Conservation (phyloP, 1,284 basidiomycete genomes). For the Sutorius eximius region DNA sequence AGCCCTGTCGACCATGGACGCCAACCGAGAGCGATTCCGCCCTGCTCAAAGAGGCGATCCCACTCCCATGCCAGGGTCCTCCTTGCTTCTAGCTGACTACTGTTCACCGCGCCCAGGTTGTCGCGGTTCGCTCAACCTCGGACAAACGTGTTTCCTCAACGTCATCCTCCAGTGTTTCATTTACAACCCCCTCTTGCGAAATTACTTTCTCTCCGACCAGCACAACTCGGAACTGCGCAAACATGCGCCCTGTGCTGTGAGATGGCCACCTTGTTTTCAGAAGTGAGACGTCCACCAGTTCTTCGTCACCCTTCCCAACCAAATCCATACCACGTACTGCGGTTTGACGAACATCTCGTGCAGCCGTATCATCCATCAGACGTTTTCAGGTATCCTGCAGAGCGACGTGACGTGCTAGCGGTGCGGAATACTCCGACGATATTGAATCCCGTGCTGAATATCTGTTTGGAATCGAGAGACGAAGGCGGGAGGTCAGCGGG, state of each 20-base stretch:
- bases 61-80: slow-evolving; percentile 59
- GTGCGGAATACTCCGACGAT: slow-evolving; percentile 76
- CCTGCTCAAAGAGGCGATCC: slow-evolving; percentile 36
- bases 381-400: slow-evolving; percentile 86
- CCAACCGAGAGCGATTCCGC: slow-evolving; percentile 39
- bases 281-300: slow-evolving; percentile 92
- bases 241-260: slow-evolving; percentile 87
- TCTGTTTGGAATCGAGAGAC: slow-evolving; percentile 82
- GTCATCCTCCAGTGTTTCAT: slow-evolving; percentile 89
- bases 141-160: slow-evolving; percentile 94
- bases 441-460: slow-evolving; percentile 87
- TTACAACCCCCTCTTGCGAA: slow-evolving; percentile 88
- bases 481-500: slow-evolving; percentile 44
- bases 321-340: slow-evolving; percentile 79
- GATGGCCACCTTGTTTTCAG: slow-evolving; percentile 89
- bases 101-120: slow-evolving; percentile 50
- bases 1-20: slow-evolving; percentile 47
- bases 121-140: slow-evolving; percentile 87
- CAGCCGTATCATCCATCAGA: slow-evolving; percentile 90
- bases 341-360: slow-evolving; percentile 75
- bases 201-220: slow-evolving; percentile 88
- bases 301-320: slow-evolving; percentile 79
- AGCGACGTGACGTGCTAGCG: slow-evolving; percentile 88
- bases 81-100: neutral
- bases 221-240: slow-evolving; percentile 75